phyloP scores from a whole-genome alignment of 116 monocot genomes.

The Dioscorea cayenensis region DNA sequence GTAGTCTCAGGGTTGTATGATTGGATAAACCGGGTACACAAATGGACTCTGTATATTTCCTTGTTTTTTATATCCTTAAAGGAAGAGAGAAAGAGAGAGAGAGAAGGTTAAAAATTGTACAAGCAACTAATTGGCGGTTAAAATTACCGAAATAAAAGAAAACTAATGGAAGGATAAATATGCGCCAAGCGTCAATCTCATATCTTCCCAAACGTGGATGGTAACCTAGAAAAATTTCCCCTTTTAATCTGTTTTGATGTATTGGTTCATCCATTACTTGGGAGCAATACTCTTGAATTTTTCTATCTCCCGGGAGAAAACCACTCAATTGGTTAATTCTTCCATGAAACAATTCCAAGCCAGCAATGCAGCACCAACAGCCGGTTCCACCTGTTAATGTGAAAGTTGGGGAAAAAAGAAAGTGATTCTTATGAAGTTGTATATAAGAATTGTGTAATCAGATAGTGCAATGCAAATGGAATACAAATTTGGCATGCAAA shows the following conservation, averaged over 20 bases:
- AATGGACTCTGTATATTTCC: too few species aligned
- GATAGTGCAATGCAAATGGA: background rate
- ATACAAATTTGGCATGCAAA: background rate
- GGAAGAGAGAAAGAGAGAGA: too few species aligned
- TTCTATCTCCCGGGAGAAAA: background rate
- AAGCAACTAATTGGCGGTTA: too few species aligned
- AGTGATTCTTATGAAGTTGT: background rate
- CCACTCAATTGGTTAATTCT: conserved; percentile 1
- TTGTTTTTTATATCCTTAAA: too few species aligned
- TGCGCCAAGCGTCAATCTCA: too few species aligned
- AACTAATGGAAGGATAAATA: too few species aligned
- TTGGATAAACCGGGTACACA: too few species aligned
- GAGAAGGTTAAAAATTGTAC: too few species aligned
- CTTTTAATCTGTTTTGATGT: background rate
- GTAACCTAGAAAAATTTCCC: too few species aligned
- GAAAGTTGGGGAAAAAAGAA: background rate
- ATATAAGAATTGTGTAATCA: background rate
- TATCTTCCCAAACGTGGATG: too few species aligned
- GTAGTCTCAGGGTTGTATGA: too few species aligned
- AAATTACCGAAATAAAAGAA: too few species aligned
- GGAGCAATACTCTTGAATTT: background rate
- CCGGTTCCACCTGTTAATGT: conserved; percentile 78
- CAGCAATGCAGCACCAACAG: conserved; percentile 84
- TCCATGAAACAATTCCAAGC: conserved; percentile 42
- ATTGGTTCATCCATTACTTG: background rate